Percentiles rank a stretch among this genome's conserved stretches.
phyloP scores from a whole-genome alignment of 768 basidiomycete genomes.

The Lactarius evosmus region DNA sequence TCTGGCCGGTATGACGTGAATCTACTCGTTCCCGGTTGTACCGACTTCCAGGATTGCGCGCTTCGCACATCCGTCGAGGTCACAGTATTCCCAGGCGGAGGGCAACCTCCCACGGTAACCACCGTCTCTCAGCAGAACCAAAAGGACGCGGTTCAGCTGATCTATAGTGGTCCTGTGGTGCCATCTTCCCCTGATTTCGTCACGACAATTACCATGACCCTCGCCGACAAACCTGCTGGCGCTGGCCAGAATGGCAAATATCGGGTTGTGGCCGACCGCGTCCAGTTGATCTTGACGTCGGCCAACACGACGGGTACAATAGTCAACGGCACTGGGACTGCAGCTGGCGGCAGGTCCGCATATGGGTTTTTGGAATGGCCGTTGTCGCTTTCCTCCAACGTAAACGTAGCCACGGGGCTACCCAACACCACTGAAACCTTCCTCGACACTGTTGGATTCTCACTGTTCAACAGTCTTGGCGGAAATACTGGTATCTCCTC shows the following conservation, averaged over 20 bases:
- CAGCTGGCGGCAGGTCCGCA: constrained; percentile 41
- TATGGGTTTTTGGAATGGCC: constrained; percentile 95
- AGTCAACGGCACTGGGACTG: constrained; percentile 36
- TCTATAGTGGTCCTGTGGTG: constrained; percentile 85
- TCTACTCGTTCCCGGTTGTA: constrained; percentile 85
- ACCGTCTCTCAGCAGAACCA: constrained; percentile 70
- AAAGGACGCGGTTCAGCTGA: constrained; percentile 52
- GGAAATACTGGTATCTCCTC: constrained; percentile 39
- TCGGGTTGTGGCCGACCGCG: constrained; percentile 78
- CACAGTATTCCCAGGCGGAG: constrained; percentile 74
- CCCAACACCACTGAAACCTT: constrained; percentile 69
- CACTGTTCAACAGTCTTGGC: constrained; percentile 61
- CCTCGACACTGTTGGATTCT: constrained; percentile 59
- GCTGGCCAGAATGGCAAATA: constrained; percentile 64
- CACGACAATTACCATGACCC: constrained; percentile 68
- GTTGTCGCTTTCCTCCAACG: constrained; percentile 40
- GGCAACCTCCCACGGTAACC: constrained; percentile 60
- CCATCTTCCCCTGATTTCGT: constrained; percentile 69
- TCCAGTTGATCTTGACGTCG: constrained; percentile 75
- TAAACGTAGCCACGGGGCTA: constrained; percentile 60
- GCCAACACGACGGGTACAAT: constrained; percentile 40
- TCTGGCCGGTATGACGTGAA: constrained; percentile 83
- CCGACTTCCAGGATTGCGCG: constrained; percentile 72
- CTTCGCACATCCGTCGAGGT: constrained; percentile 79
- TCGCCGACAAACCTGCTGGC: constrained; percentile 64